Conservation (phyloP, 805 yeast species). For the Saturnispora sekii region DNA sequence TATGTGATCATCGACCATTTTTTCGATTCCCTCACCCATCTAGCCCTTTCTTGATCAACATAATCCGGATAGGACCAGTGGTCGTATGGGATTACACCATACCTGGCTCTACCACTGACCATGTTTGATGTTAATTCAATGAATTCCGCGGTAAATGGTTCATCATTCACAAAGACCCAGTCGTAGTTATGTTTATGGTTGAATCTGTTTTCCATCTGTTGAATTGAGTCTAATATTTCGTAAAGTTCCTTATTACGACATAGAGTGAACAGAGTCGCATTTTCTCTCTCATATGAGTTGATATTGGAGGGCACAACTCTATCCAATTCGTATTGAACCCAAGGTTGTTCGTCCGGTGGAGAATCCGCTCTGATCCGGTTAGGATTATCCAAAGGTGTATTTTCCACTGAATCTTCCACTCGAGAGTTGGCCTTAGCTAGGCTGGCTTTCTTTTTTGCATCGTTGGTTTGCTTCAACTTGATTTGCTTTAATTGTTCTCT, state of each 20-base stretch:
- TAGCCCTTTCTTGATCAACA: conserved; percentile 34
- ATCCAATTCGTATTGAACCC: conserved; percentile 12
- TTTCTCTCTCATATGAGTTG: conserved; percentile 44
- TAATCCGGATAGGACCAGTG: conserved; percentile 46
- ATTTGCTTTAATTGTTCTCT: conserved; percentile 9
- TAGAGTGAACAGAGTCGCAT: conserved; percentile 51
- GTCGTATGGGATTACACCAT: conserved; percentile 37
- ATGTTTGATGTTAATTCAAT: conserved; percentile 27
- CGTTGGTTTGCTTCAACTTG: conserved; percentile 10
- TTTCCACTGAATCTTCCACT: conserved; percentile 5
- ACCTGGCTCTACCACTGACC: conserved; percentile 37
- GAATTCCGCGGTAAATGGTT: conserved; percentile 36
- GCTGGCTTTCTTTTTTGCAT: neutral
- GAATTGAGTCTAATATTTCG: conserved; percentile 33
- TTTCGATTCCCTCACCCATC: conserved; percentile 26
- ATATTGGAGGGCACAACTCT: conserved; percentile 6
- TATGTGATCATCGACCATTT: conserved; percentile 38
- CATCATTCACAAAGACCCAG: conserved; percentile 41
- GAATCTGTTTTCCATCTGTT: conserved; percentile 32
- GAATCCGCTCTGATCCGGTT: conserved; percentile 7
- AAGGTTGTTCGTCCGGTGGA: conserved; percentile 9
- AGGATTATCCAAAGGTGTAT: conserved; percentile 8
- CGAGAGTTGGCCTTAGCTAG: neutral
- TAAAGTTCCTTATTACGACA: conserved; percentile 34
- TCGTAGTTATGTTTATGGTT: conserved; percentile 32